phyloP scores from a whole-genome alignment of 148 eudicot species.

The Talinum fruticosum region DNA sequence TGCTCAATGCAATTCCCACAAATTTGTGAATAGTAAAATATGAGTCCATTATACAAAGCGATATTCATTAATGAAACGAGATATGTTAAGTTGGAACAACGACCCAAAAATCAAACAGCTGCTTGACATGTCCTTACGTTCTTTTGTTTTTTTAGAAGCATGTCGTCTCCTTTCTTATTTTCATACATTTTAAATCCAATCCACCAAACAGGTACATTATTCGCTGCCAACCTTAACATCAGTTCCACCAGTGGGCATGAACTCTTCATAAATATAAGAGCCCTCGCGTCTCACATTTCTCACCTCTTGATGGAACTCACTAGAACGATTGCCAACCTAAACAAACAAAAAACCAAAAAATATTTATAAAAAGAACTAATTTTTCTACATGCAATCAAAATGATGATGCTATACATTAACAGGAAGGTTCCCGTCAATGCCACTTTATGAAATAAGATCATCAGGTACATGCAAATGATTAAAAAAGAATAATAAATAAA shows the following conservation, averaged over 20 bases:
- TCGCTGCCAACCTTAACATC: constrained; percentile 78
- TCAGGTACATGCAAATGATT: neutral
- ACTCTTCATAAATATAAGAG: constrained; percentile 95
- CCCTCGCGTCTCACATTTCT: constrained; percentile 99
- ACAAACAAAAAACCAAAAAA: neutral
- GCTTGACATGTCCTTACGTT: neutral
- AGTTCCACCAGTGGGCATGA: constrained; percentile 99
- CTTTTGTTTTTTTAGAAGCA: too few species aligned
- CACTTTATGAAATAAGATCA: neutral
- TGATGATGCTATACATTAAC: neutral
- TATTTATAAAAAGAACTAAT: neutral
- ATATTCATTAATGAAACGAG: neutral
- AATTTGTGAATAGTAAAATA: neutral
- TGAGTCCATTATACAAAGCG: neutral
- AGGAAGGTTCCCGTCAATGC: neutral
- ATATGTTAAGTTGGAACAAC: neutral
- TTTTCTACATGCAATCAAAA: neutral
- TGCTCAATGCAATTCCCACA: neutral
- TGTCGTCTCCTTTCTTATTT: neutral
- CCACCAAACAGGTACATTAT: constrained; percentile 4
- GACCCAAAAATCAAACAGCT: neutral
- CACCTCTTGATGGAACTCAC: constrained; percentile 98
- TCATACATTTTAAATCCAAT: neutral
- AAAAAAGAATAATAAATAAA: neutral
- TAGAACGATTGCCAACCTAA: constrained; percentile 97